These are phyloP conservation scores for Spatholobus suberectus DNA, from an alignment of 306 rosid species.

Conservation along the genomic window DNA sequence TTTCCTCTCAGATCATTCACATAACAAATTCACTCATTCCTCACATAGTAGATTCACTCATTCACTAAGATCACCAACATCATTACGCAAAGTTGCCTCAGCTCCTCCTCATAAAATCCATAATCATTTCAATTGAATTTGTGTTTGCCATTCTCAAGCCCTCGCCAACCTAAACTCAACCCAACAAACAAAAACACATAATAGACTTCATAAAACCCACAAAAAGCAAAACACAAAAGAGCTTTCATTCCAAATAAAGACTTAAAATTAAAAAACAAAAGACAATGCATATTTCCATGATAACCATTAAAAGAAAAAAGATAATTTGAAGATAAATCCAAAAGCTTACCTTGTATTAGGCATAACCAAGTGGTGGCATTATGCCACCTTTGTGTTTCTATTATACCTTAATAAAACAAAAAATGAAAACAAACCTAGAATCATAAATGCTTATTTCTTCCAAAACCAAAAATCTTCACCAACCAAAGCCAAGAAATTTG, in stretches of 20 bases:
- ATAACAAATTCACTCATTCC: too few species aligned
- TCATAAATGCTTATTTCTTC: constrained; percentile 16
- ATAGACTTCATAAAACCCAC: constrained; percentile 25
- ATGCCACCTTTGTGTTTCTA: constrained; percentile 43
- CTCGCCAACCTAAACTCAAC: constrained; percentile 53
- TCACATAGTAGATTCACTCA: too few species aligned
- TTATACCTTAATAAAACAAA: constrained; percentile 54
- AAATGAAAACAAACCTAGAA: constrained; percentile 43
- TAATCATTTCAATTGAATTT: constrained; percentile 81
- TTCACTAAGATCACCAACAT: too few species aligned
- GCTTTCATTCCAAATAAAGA: constrained; percentile 44
- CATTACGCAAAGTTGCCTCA: constrained; percentile 91
- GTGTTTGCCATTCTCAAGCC: constrained; percentile 70
- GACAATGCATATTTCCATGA: constrained; percentile 18
- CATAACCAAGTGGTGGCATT: constrained; percentile 59
- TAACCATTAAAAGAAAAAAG: constrained; percentile 14
- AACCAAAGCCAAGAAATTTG: constrained; percentile 41
- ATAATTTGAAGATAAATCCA: neutral
- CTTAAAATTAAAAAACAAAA: neutral
- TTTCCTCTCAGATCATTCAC: too few species aligned
- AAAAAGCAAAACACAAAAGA: constrained; percentile 24
- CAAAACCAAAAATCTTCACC: constrained; percentile 42
- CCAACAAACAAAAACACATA: constrained; percentile 36
- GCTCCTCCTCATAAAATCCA: constrained; percentile 88
- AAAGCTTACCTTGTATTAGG: constrained; percentile 60